Base-by-base conservation (phyloP, 2,329 filamentous ascomycete species). In the Moelleriella libera region DNA sequence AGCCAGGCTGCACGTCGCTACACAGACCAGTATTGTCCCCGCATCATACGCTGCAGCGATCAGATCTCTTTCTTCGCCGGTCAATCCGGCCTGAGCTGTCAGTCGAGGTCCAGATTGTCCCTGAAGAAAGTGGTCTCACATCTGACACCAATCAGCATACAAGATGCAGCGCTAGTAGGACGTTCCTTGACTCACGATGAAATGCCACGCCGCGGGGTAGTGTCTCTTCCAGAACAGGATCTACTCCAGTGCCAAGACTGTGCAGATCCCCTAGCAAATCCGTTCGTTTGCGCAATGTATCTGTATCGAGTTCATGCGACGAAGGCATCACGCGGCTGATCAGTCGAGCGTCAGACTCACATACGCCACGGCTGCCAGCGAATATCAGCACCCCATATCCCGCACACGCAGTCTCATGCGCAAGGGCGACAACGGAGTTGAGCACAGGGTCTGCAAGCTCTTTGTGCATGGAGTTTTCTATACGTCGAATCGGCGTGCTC, bases 1-100 rank as follows among this genome's bases (percentile, higher is more conserved):
- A n/a, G 85, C 85, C 48, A 89, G 71, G 58, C 83, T 87, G 56
- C 83, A 88, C 2, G 85, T 89, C 39, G 85, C 85, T 12, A 87
- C 78, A 46, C 86, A 80, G 1, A 87, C 77, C 53, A 82, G 82
- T 14, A 88, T 59, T 5, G 75, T 68, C 1, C 84, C 83, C 40
- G 67, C 61, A 57, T 88, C 84, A 53, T 87, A 88, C 10, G 83
- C 83, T 37, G 71, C 72, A 2, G 83, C 79, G 47, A 88, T 74
- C 6, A 88, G 64, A 45, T 87, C 83, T 45, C 84, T 74, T 59
- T 89, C 85, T 62, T 89, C 85, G 0, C 75, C 80, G 0, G 84
- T 88, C 55, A 89, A 70, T 10, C 80, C 80, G 43, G 80, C 80
- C 67, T 80, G 51, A 14, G 34, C 9, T 5, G 47, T 65, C 47